Percentiles rank a stretch among this genome's conserved stretches.
These are phyloP conservation scores for Lactifluus rugatus DNA, from an alignment of 768 basidiomycete genomes.

Conservation along the genomic window DNA sequence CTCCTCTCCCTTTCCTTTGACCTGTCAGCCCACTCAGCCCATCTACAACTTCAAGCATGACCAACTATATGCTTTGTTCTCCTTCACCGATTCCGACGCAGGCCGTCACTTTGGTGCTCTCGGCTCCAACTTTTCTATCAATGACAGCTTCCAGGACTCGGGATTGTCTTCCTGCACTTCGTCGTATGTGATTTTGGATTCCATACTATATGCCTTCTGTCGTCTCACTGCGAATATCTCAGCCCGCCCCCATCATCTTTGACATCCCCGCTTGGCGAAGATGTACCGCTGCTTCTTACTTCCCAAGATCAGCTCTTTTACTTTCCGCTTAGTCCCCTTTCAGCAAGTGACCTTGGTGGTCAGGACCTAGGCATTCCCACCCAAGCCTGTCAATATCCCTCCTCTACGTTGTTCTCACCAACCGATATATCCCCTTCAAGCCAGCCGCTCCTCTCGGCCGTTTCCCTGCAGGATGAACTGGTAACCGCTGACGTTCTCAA, in stretches of 20 bases:
- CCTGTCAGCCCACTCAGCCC: not conserved
- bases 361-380: not conserved
- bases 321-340: not conserved
- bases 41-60: not conserved
- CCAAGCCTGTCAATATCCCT: not conserved
- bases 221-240: not conserved
- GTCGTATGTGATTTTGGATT: not conserved
- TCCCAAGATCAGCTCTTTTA: not conserved
- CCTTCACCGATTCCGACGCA: not conserved
- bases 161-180: not conserved
- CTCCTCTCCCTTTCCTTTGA: not conserved
- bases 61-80: not conserved
- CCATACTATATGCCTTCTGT: not conserved
- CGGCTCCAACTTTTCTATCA: not conserved
- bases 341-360: not conserved
- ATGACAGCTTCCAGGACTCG: not conserved
- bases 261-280: not conserved
- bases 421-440: not conserved
- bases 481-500: not conserved
- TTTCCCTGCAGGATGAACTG: not conserved
- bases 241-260: constrained; percentile 2
- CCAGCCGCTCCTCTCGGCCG: not conserved
- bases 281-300: not conserved
- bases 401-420: not conserved
- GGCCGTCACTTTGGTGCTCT: not conserved